Percentiles rank a stretch among this genome's conserved stretches.
Evolutionary conservation across 2,329 filamentous ascomycete genomes (phyloP).

Genomic region (Sarocladium brachiariae): DNA sequence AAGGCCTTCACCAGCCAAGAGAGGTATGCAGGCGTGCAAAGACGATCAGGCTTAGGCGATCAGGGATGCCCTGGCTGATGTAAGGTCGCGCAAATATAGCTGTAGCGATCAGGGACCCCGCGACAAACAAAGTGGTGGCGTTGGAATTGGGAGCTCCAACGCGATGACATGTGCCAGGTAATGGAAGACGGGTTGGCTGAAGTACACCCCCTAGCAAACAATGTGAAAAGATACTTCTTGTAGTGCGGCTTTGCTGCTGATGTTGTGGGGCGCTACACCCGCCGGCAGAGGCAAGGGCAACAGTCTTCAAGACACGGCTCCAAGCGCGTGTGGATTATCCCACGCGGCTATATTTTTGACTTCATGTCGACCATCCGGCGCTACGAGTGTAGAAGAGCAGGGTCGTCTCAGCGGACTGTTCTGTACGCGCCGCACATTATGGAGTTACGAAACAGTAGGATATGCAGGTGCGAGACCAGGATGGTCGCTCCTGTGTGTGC

Average conservation of each 20-base stretch:
- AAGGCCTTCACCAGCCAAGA: neutral
- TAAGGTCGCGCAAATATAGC: neutral
- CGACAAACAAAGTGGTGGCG: neutral
- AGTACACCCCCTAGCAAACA: neutral
- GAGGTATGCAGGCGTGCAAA: neutral
- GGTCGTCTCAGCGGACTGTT: neutral
- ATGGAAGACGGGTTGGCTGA: neutral
- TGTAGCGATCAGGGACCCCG: neutral
- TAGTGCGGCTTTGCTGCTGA: neutral
- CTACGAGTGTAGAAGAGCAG: no score
- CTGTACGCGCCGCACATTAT: neutral
- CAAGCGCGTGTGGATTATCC: neutral
- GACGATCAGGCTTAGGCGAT: no score
- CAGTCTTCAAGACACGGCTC: neutral
- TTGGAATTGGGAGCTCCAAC: neutral
- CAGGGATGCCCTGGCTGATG: no score
- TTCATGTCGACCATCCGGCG: no score
- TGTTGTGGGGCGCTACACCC: no score
- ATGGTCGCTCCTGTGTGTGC: neutral
- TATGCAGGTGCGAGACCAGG: neutral
- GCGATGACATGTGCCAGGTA: constrained; percentile 4
- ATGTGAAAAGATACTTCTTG: neutral
- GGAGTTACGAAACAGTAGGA: neutral
- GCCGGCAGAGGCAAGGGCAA: no score
- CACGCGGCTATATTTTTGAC: neutral